phyloP scores from a whole-genome alignment of 2,329 filamentous ascomycete species.

The Phaeosphaeriaceae sp. region DNA sequence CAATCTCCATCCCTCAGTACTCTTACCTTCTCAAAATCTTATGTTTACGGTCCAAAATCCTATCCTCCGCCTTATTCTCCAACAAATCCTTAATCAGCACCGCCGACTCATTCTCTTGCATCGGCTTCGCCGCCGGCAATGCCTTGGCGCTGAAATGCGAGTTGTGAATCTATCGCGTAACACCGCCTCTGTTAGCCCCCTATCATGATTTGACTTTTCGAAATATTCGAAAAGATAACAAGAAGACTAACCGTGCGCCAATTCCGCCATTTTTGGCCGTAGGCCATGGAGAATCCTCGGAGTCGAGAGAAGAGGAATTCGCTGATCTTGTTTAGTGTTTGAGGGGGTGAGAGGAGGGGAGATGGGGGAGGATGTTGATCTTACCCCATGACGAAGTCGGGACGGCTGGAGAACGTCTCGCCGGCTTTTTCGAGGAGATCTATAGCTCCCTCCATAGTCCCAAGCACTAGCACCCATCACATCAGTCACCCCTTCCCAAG shows the following conservation, averaged over 20 bases:
- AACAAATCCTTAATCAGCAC: slow-evolving; percentile 10
- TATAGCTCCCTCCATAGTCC: slow-evolving; percentile 12
- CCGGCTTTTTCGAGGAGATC: slow-evolving; percentile 11
- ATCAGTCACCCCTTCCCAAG: slow-evolving; percentile 8
- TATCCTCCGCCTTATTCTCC: slow-evolving; percentile 9
- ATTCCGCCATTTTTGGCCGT: slow-evolving; percentile 10
- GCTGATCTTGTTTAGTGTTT: slow-evolving; percentile 8
- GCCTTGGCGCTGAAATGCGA: slow-evolving; percentile 10
- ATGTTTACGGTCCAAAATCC: slow-evolving; percentile 10
- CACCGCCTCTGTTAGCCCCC: slow-evolving; percentile 6
- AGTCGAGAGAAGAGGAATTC: slow-evolving; percentile 12
- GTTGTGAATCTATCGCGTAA: slow-evolving; percentile 9
- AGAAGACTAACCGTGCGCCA: slow-evolving; percentile 9
- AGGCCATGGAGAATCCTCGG: slow-evolving; percentile 11
- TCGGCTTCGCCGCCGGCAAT: slow-evolving; percentile 10
- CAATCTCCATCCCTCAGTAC: slow-evolving; percentile 3
- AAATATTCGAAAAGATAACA: slow-evolving; percentile 7
- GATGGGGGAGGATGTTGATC: slow-evolving; percentile 3
- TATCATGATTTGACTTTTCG: slow-evolving; percentile 1
- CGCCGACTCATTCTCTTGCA: slow-evolving; percentile 8
- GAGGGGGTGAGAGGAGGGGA: slow-evolving; percentile 1
- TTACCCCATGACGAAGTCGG: slow-evolving; percentile 12
- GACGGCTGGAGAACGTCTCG: slow-evolving; percentile 10
- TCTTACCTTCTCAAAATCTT: slow-evolving; percentile 10
- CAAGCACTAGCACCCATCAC: slow-evolving; percentile 9